Base-by-base conservation (phyloP, 2,329 filamentous ascomycete genomes). In the Onygena corvina region DNA sequence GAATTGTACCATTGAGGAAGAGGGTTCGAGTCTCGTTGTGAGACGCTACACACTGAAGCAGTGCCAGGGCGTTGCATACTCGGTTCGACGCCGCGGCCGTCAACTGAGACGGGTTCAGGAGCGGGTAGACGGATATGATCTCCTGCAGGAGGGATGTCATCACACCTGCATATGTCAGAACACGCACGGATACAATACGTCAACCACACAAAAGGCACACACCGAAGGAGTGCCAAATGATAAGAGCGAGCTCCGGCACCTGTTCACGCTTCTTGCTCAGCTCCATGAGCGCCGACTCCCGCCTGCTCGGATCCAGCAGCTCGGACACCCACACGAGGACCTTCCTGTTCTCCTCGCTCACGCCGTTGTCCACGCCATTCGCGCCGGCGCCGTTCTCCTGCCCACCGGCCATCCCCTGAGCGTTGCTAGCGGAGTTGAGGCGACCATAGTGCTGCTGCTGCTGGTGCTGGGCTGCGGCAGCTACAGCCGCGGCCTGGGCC, bases 171-270 rank as follows among this genome's bases (percentile, higher is more conserved):
- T 40, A 18, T 9, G 8, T 4, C 5, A 14, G 31, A 25, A 52
- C 53, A 50, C 47, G 40, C 30, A 18, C 27, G 40, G 9, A 31
- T 33, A 21, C 27, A 50, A 44, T 42, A 29, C 33, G 34, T 31
- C 47, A 20, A 7, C 27, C 25, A 14, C 34, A 33, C 3, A 27
- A 18, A n/a, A 31, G 25, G 18, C 11, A 33, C n/a, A 56, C 78
- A 94, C 90, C 92, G 62, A 95, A 96, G 2, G 90, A 96, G 68
- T 98, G 92, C 92, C 92, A 98, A 54, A 98, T 74, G 53, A 98
- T 94, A 60, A 98, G 73, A 42, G 92, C 92, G 52, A 98, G 74
- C 71, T 98, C 92, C 0, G 92, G 90, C 12, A 98, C 92, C 68
- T 96, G 92, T 69, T 98, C 92, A 50, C 92, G 76, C 77, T 98